phyloP scores from a whole-genome alignment of 108 stramenopile genomes.

The Fistulifera pelliculosa region DNA sequence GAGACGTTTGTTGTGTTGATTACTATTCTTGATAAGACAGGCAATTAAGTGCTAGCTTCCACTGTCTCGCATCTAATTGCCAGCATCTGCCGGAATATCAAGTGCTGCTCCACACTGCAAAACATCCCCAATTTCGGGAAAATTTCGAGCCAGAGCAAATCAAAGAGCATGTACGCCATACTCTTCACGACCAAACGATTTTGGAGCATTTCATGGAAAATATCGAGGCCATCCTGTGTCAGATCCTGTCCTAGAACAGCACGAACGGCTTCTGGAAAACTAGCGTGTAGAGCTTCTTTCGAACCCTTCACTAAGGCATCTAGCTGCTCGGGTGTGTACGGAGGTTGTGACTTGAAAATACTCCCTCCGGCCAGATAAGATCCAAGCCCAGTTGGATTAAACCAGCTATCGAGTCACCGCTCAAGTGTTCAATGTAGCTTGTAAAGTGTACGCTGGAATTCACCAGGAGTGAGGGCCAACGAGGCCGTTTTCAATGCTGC shows the following conservation, averaged over 20 bases:
- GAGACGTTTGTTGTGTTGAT: no score
- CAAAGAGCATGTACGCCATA: slow-evolving; percentile 80
- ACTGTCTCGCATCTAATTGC: not conserved
- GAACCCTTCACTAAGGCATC: slow-evolving; percentile 27
- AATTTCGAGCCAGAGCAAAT: slow-evolving; percentile 69
- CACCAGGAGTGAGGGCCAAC: slow-evolving; percentile 58
- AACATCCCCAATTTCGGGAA: slow-evolving; percentile 77
- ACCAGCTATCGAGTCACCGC: slow-evolving; percentile 53
- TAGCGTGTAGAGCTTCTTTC: slow-evolving; percentile 32
- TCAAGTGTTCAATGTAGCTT: slow-evolving; percentile 57
- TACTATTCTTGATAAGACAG: no score
- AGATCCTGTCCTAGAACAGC: slow-evolving; percentile 66
- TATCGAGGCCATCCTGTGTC: slow-evolving; percentile 59
- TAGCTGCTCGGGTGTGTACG: slow-evolving; percentile 36
- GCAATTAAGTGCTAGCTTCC: no score
- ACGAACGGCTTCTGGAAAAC: slow-evolving; percentile 67
- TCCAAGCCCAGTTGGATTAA: slow-evolving; percentile 48
- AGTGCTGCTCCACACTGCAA: slow-evolving; percentile 53
- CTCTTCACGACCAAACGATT: slow-evolving; percentile 76
- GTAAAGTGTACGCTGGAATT: slow-evolving; percentile 66
- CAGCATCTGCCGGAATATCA: slow-evolving; percentile 18
- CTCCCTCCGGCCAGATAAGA: slow-evolving; percentile 81
- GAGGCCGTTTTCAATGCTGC: slow-evolving; percentile 75
- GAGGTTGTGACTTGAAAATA: slow-evolving; percentile 41
- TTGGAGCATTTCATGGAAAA: slow-evolving; percentile 75